Conservation (phyloP, 306 rosid genomes). For the Ormosia emarginata region DNA sequence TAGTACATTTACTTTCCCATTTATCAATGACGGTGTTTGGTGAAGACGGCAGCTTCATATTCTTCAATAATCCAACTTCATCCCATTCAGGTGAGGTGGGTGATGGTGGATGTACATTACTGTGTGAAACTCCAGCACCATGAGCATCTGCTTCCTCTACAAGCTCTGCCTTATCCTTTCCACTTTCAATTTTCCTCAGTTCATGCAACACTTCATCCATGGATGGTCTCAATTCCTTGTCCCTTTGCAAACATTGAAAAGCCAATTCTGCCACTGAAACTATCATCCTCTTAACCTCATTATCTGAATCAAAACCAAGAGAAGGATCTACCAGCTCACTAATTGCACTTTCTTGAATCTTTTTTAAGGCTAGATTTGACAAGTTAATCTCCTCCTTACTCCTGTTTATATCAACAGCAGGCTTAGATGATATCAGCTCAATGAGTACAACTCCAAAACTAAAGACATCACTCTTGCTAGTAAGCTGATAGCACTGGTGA, state of each 20-base stretch:
- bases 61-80: constrained; percentile 42
- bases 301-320: constrained; percentile 52
- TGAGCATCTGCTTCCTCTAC: constrained; percentile 16
- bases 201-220: constrained; percentile 63
- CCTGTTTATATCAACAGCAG: constrained; percentile 65
- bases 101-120: constrained; percentile 13
- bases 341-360: constrained; percentile 49
- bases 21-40: constrained; percentile 34
- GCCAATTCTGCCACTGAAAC: constrained; percentile 68
- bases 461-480: constrained; percentile 44
- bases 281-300: constrained; percentile 42
- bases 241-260: constrained; percentile 66
- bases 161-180: constrained; percentile 21
- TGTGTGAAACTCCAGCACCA: background rate
- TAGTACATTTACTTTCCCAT: constrained; percentile 40
- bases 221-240: constrained; percentile 69
- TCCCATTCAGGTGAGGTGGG: constrained; percentile 41
- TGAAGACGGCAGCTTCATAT: constrained; percentile 28
- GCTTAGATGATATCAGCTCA: constrained; percentile 69
- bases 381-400: constrained; percentile 57
- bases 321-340: constrained; percentile 52
- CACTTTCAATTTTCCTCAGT: constrained; percentile 46
- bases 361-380: constrained; percentile 54
- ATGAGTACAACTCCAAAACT: constrained; percentile 43
- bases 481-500: constrained; percentile 16